These are phyloP conservation scores for Prunus armeniaca DNA, from an alignment of 306 rosid species.

Conservation along the genomic window DNA sequence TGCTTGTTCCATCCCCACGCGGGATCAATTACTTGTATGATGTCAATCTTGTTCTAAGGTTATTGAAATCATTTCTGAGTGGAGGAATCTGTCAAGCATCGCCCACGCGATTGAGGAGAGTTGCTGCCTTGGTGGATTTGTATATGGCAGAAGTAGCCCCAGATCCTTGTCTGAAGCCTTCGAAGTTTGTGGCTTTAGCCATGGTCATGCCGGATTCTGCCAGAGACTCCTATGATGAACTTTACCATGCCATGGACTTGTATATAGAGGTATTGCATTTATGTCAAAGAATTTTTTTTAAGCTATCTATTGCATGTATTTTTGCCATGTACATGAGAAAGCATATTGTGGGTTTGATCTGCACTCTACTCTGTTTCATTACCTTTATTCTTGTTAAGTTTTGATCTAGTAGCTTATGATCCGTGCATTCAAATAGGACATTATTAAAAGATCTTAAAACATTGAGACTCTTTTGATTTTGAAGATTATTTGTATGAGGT, in stretches of 20 bases:
- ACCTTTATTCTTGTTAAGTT: neutral
- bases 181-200: conserved; percentile 69
- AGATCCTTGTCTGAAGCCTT: conserved; percentile 77
- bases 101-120: conserved; percentile 51
- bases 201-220: conserved; percentile 72
- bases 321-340: neutral
- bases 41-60: conserved; percentile 78
- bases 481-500: neutral
- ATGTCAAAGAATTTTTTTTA: conserved; percentile 3
- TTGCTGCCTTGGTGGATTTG: conserved; percentile 69
- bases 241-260: conserved; percentile 82
- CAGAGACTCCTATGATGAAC: conserved; percentile 72
- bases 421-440: neutral
- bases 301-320: neutral
- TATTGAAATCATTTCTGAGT: conserved; percentile 57
- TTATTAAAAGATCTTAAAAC: neutral
- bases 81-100: conserved; percentile 27
- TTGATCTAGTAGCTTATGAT: neutral
- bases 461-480: neutral
- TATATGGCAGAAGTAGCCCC: conserved; percentile 93
- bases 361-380: neutral
- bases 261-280: conserved; percentile 66
- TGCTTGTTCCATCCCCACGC: conserved; percentile 83
- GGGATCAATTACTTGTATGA: conserved; percentile 70
- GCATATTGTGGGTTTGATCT: neutral